Evolutionary conservation across 208 protist genomes (phyloP).

Genomic region (Wallacemonas sp.): DNA sequence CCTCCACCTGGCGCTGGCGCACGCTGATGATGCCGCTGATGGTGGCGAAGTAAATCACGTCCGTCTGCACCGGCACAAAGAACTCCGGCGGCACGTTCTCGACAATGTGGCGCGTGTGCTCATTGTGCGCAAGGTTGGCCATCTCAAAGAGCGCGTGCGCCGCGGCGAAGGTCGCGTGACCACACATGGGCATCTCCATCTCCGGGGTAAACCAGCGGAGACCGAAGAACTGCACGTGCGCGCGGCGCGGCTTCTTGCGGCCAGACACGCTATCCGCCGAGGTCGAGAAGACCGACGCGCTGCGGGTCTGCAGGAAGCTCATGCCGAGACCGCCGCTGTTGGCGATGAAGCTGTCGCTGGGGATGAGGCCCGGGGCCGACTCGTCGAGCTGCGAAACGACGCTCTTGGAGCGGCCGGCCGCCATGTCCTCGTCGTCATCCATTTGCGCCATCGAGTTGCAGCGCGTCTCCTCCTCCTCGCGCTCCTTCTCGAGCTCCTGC

Average conservation of each 20-base stretch:
- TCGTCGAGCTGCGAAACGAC: slow-evolving; percentile 6
- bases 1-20: slow-evolving; percentile 29
- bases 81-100: slow-evolving; percentile 56
- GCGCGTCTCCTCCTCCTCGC: slow-evolving; percentile 37
- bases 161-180: slow-evolving; percentile 75
- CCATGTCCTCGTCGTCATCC: slow-evolving; percentile 3
- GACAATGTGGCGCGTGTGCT: slow-evolving; percentile 46
- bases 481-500: slow-evolving; percentile 63
- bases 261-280: slow-evolving; percentile 16
- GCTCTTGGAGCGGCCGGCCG: slow-evolving; percentile 12
- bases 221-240: slow-evolving; percentile 74
- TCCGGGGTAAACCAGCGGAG: slow-evolving; percentile 79
- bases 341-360: slow-evolving; percentile 49
- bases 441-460: slow-evolving; percentile 6
- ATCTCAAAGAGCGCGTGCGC: slow-evolving; percentile 74
- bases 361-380: slow-evolving; percentile 39
- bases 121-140: slow-evolving; percentile 36
- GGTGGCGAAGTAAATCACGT: slow-evolving; percentile 66
- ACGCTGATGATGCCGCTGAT: slow-evolving; percentile 57
- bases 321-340: slow-evolving; percentile 35
- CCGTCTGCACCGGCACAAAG: slow-evolving; percentile 55
- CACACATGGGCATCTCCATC: slow-evolving; percentile 64
- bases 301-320: slow-evolving; percentile 44
- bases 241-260: slow-evolving; percentile 40
- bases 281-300: slow-evolving; percentile 25